Conservation (phyloP, 1,139 yeast genomes). For the Geotrichum citri-aurantii region DNA sequence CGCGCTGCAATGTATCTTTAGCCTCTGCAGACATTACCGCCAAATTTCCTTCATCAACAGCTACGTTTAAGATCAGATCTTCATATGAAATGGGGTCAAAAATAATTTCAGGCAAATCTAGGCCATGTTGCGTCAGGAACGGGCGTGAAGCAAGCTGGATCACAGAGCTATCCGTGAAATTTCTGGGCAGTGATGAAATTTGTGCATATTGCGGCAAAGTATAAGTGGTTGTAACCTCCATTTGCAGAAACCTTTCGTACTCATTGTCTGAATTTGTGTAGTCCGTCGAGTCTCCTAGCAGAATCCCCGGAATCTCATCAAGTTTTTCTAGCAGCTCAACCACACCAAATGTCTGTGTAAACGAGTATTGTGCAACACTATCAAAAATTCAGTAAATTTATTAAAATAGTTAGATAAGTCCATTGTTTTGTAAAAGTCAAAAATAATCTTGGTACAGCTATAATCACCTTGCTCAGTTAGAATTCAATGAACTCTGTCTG, state of each 20-base stretch:
- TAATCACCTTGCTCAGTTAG: no score
- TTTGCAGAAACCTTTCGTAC: not conserved
- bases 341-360: constrained; percentile 14
- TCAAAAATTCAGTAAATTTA: not conserved
- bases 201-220: not conserved
- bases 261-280: not conserved
- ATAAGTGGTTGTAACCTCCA: not conserved
- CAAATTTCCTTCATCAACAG: not conserved
- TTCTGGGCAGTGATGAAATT: not conserved
- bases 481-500: no score
- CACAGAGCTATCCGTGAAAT: not conserved
- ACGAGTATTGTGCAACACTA: constrained; percentile 17
- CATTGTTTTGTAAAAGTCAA: no score
- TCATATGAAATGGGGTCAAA: constrained; percentile 16
- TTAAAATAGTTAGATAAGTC: not conserved
- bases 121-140: not conserved
- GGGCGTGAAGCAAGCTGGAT: not conserved
- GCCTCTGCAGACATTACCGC: not conserved
- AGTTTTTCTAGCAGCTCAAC: constrained; percentile 9
- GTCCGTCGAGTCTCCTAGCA: constrained; percentile 9
- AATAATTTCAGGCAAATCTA: not conserved
- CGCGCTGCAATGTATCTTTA: not conserved
- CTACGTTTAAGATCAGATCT: constrained; percentile 13
- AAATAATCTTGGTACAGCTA: not conserved
- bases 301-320: constrained; percentile 7